Evolutionary conservation across 768 basidiomycete genomes (phyloP), one percentile per base, ranked within the genome.

Genomic region (Leucosporidium creatinivorum): DNA sequence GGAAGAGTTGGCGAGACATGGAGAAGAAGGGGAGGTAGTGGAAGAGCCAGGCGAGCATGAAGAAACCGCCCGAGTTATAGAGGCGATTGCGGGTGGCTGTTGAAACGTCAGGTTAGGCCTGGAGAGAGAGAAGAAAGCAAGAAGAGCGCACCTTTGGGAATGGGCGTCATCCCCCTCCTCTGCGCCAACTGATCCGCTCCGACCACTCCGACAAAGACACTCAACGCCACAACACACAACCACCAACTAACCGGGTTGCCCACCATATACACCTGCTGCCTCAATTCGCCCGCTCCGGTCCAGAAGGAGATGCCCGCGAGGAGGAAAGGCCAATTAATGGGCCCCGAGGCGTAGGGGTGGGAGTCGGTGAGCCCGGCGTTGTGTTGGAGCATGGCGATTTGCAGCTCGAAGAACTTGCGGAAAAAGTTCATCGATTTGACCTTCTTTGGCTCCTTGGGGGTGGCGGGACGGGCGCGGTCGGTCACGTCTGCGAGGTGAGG

Each of bases 21-120:
- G 97, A 83, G 86, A 91, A 99, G 84, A 98, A 99, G 9, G 96
- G 96, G 76, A 88, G 81, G 80, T 96, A 99, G 78, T 99, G 96
- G 63, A 89, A 90, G 18, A 84, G 87, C 96, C 96, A 99, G 30
- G 94, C 85, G 36, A 93, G 80, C 62, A 93, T 79, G 85, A 99
- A 98, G 83, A 97, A 96, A 26, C 94, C 92, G 30, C 89, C 85
- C 56, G 92, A 93, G 77, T 98, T 93, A 86, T 93, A 91, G 17
- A 98, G 82, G 47, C 96, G 87, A 76, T 94, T 93, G 59, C 93
- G 91, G 31, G 92, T 86, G 68, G 87, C 94, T 98, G 70, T 18
- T 2, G 4, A 8, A 28, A 3, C 2, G 28, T 31, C 3, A 55
- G 21, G 19, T n/a, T n/a, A n/a, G 49, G 26, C 48, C 47, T 19